Conservation (phyloP, 495 filamentous ascomycete species). For the Parathielavia appendiculata region DNA sequence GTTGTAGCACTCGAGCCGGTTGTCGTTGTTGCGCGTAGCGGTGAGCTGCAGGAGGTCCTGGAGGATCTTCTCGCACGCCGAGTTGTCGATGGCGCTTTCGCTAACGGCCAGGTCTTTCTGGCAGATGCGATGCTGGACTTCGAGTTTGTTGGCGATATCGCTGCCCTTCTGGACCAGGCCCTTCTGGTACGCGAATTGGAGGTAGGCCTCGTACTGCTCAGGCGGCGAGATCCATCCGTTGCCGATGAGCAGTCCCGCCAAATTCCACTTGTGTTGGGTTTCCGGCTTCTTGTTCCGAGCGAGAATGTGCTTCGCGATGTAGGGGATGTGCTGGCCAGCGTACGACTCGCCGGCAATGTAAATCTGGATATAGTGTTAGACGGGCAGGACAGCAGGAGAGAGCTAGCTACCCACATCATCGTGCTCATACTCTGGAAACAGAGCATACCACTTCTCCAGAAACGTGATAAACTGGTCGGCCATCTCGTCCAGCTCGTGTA, state of each 20-base stretch:
- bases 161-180: conserved; percentile 64
- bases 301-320: conserved; percentile 84
- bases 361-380: conserved; percentile 52
- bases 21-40: conserved; percentile 40
- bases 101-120: conserved; percentile 63
- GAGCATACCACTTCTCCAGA: conserved; percentile 77
- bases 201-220: conserved; percentile 87
- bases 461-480: conserved; percentile 81
- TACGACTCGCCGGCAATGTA: conserved; percentile 96
- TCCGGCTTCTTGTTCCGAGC: conserved; percentile 62
- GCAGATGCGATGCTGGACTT: conserved; percentile 41
- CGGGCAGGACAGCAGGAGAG: neutral
- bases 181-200: conserved; percentile 70
- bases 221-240: conserved; percentile 93
- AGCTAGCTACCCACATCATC: conserved; percentile 77
- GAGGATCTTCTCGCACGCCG: conserved; percentile 68
- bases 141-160: conserved; percentile 55
- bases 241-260: conserved; percentile 86
- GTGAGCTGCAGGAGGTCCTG: conserved; percentile 61
- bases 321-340: conserved; percentile 94
- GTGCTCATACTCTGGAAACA: conserved; percentile 88
- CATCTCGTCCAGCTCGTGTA: conserved; percentile 85
- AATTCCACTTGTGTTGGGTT: conserved; percentile 58
- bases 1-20: conserved; percentile 62
- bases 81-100: conserved; percentile 59